These are phyloP conservation scores for Lipomyces yamadae DNA, from an alignment of 805 yeast genomes.

Conservation along the genomic window DNA sequence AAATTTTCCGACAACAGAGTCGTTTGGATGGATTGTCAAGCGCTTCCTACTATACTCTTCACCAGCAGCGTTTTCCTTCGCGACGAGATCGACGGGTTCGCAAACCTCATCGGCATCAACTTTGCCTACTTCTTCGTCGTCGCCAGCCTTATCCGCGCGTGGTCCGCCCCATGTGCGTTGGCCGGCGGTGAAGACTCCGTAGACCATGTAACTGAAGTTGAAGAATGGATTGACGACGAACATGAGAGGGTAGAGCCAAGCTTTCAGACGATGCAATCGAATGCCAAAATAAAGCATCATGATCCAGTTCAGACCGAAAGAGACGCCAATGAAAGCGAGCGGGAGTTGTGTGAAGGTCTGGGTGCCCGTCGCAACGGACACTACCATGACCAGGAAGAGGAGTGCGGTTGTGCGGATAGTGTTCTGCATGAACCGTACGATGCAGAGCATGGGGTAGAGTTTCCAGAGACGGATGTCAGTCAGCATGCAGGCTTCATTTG, in stretches of 20 bases:
- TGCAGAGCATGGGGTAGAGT: conserved; percentile 31
- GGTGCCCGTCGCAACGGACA: conserved; percentile 16
- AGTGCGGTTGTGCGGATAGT: conserved; percentile 34
- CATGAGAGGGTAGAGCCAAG: conserved; percentile 35
- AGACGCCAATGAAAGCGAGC: conserved; percentile 17
- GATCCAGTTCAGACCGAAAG: conserved; percentile 31
- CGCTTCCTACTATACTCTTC: neutral
- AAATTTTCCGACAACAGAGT: conserved; percentile 29
- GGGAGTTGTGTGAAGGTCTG: conserved; percentile 21
- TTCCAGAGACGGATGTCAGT: conserved; percentile 36
- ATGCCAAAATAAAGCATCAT: conserved; percentile 29
- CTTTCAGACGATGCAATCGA: conserved; percentile 25
- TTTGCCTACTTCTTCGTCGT: conserved; percentile 12
- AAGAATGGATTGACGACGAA: conserved; percentile 29
- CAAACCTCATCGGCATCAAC: conserved; percentile 2
- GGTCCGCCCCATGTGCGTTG: conserved; percentile 37
- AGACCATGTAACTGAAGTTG: conserved; percentile 34
- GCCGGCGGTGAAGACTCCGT: conserved; percentile 34
- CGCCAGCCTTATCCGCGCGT: conserved; percentile 29
- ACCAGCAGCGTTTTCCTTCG: neutral
- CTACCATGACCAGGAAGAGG: conserved; percentile 22
- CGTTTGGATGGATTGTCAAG: conserved; percentile 26
- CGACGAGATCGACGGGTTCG: conserved; percentile 19
- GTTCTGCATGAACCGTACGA: conserved; percentile 35
- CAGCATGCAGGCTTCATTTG: conserved; percentile 35